These are phyloP conservation scores for Trichophyton rubrum DNA, from an alignment of 2,329 filamentous ascomycete species.

Conservation along the genomic window DNA sequence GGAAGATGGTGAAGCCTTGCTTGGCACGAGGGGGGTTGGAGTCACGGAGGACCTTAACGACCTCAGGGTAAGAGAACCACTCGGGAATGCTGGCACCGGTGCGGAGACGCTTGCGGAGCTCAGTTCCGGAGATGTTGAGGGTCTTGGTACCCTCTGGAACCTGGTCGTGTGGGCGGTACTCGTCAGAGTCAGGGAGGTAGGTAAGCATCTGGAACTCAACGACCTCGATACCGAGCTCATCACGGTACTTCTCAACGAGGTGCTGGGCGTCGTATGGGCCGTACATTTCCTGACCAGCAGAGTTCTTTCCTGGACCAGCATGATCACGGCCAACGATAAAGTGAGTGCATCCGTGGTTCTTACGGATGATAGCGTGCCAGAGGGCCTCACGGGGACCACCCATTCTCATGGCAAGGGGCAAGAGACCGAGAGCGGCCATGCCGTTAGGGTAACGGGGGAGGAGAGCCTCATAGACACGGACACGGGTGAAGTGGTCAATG, in stretches of 20 bases:
- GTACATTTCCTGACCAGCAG: conserved; percentile 92
- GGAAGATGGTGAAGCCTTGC: conserved; percentile 97
- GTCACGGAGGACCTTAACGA: conserved; percentile 89
- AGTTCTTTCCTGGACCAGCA: conserved; percentile 96
- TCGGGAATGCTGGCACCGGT: conserved; percentile 91
- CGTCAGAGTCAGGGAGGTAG: conserved; percentile 91
- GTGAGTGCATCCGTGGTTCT: conserved; percentile 98
- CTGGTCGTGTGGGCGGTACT: conserved; percentile 89
- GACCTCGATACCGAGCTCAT: conserved; percentile 96
- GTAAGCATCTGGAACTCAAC: conserved; percentile 99
- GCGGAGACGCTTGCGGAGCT: conserved; percentile 81
- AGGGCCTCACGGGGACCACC: conserved; percentile 94
- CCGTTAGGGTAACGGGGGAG: conserved; percentile 96
- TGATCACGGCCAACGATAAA: conserved; percentile 99
- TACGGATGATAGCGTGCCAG: conserved; percentile 99
- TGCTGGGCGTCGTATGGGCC: conserved; percentile 95
- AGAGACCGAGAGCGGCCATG: conserved; percentile 91
- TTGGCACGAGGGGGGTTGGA: conserved; percentile 81
- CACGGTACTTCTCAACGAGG: conserved; percentile 88
- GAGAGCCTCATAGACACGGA: conserved; percentile 95
- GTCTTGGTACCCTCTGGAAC: conserved; percentile 74
- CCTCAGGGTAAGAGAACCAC: conserved; percentile 99
- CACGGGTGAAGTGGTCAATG: conserved; percentile 98
- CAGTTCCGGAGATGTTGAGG: conserved; percentile 73
- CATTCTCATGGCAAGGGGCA: conserved; percentile 98